These are phyloP conservation scores for Avena sativa DNA, from an alignment of 176 grass and related monocot genomes.

Conservation along the genomic window DNA sequence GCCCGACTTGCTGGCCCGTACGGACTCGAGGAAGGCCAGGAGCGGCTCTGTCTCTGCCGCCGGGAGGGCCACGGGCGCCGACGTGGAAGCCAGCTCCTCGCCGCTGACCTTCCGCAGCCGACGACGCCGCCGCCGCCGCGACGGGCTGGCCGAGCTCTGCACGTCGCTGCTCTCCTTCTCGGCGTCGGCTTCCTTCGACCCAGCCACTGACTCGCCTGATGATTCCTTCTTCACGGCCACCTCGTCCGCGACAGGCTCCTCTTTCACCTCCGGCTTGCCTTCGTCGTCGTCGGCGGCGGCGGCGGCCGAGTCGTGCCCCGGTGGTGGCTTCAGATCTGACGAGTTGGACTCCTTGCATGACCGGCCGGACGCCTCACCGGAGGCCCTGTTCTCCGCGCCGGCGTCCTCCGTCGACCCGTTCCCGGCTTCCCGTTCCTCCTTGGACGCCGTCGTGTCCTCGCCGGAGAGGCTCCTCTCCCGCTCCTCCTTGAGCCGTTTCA, in stretches of 20 bases:
- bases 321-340: conserved; percentile 67
- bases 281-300: not conserved
- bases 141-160: conserved; percentile 82
- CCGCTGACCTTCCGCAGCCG: conserved; percentile 40
- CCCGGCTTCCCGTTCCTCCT: conserved; percentile 47
- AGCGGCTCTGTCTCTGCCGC: conserved; percentile 62
- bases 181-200: conserved; percentile 59
- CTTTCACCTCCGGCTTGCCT: not conserved
- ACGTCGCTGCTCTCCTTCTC: conserved; percentile 85
- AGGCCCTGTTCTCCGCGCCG: conserved; percentile 45
- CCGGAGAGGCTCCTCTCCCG: conserved; percentile 54
- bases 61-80: conserved; percentile 26
- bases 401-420: conserved; percentile 35
- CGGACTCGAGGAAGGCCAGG: conserved; percentile 58
- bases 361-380: conserved; percentile 54
- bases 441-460: conserved; percentile 28
- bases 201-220: conserved; percentile 74
- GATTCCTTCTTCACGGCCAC: conserved; percentile 37
- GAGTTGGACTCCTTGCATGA: conserved; percentile 93
- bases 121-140: conserved; percentile 36
- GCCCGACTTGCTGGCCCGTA: conserved; percentile 66
- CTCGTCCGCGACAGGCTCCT: not conserved
- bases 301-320: not conserved
- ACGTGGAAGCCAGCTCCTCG: conserved; percentile 36
- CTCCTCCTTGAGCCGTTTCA: conserved; percentile 75